A percentile compares a stretch with the other conserved stretches of the same genome.
phyloP scores from a whole-genome alignment of 768 basidiomycete species.

The Panus rudis region DNA sequence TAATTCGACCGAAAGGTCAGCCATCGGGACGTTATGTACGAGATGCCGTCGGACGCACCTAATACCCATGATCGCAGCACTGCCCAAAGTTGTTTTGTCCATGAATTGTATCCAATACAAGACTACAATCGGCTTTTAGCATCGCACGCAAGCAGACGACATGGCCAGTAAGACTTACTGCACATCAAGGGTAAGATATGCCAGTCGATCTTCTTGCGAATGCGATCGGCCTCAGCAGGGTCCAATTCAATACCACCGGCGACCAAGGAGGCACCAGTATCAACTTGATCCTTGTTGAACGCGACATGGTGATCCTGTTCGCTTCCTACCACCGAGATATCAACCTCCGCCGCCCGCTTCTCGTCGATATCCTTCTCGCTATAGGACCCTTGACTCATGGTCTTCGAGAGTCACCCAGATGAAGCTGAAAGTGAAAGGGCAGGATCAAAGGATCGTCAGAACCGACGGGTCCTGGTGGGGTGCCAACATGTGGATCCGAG shows the following conservation, averaged over 20 bases:
- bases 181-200: slow-evolving; percentile 70
- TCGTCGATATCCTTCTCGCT: slow-evolving; percentile 14
- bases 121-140: slow-evolving; percentile 2
- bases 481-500: too few relatives aligned
- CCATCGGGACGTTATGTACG: neutral
- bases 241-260: slow-evolving; percentile 41
- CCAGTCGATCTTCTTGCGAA: slow-evolving; percentile 54
- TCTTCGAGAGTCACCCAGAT: too few relatives aligned
- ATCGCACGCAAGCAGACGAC: neutral
- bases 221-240: slow-evolving; percentile 35
- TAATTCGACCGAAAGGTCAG: slow-evolving; percentile 2
- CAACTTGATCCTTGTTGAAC: slow-evolving; percentile 30
- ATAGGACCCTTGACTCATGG: slow-evolving; percentile 14
- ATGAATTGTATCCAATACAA: slow-evolving; percentile 63
- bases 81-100: slow-evolving; percentile 70
- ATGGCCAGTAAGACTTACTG: slow-evolving; percentile 35
- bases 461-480: too few relatives aligned
- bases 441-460: too few relatives aligned
- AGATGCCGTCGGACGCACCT: slow-evolving; percentile 37
- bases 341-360: slow-evolving; percentile 24
- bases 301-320: slow-evolving; percentile 24
- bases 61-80: slow-evolving; percentile 64
- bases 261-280: slow-evolving; percentile 55
- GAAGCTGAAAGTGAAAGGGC: too few relatives aligned
- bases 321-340: slow-evolving; percentile 31